Percentiles rank a stretch among this genome's conserved stretches.
These are phyloP conservation scores for Rhizomucor pusillus DNA, from an alignment of 371 early-diverging fungal genomes.

Conservation along the genomic window DNA sequence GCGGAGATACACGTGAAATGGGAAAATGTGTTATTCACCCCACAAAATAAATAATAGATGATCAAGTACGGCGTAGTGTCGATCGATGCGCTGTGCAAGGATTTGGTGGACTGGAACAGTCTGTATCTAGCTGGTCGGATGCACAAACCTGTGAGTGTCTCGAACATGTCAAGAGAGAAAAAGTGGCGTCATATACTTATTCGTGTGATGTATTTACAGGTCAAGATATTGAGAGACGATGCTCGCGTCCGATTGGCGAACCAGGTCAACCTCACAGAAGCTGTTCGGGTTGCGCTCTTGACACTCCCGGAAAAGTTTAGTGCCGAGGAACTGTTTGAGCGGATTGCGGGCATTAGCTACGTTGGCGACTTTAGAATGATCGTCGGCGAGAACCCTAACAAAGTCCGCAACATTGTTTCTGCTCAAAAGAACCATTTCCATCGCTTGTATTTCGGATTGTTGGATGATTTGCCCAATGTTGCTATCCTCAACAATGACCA, in stretches of 20 bases:
- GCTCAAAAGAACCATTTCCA: conserved; percentile 79
- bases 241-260: conserved; percentile 82
- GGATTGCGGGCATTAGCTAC: conserved; percentile 90
- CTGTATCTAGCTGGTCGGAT: conserved; percentile 95
- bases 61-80: conserved; percentile 97
- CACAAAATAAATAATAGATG: conserved; percentile 30
- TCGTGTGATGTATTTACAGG: conserved; percentile 28
- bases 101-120: conserved; percentile 92
- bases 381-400: conserved; percentile 93
- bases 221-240: conserved; percentile 84
- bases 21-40: background rate
- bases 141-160: conserved; percentile 86
- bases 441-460: conserved; percentile 73
- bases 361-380: conserved; percentile 91
- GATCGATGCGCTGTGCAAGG: conserved; percentile 79
- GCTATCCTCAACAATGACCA: conserved; percentile 56
- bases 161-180: too few species aligned
- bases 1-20: background rate
- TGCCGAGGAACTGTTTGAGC: conserved; percentile 75
- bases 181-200: too few species aligned
- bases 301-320: conserved; percentile 82
- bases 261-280: conserved; percentile 84
- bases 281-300: conserved; percentile 83
- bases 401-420: conserved; percentile 89
- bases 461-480: conserved; percentile 79